Conservation (phyloP, 352 stramenopile genomes). For the Phytophthora crassamura region DNA sequence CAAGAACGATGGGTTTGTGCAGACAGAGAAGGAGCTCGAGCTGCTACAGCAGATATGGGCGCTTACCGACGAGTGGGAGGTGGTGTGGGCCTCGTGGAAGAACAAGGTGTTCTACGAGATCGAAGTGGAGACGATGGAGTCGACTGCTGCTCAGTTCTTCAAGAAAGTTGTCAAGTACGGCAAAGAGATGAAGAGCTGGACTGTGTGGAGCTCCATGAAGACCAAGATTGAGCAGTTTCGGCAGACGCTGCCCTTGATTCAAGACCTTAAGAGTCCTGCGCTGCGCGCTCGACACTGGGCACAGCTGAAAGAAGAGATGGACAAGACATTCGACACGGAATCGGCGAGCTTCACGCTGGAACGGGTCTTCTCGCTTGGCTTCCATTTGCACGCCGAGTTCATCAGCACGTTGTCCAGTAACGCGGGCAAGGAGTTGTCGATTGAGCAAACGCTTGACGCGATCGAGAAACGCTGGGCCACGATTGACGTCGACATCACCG, state of each 20-base stretch:
- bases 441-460: constrained; percentile 88
- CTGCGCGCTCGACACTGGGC: constrained; percentile 90
- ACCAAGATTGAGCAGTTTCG: constrained; percentile 95
- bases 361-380: constrained; percentile 87
- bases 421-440: constrained; percentile 93
- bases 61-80: constrained; percentile 89
- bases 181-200: constrained; percentile 94
- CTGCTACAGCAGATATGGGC: constrained; percentile 92
- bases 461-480: constrained; percentile 90
- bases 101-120: constrained; percentile 93
- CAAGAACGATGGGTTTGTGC: constrained; percentile 85
- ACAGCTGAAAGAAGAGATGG: constrained; percentile 90
- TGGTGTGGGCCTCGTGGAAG: constrained; percentile 92
- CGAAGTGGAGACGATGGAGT: constrained; percentile 93
- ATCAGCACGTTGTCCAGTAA: constrained; percentile 92
- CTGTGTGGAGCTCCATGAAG: constrained; percentile 92
- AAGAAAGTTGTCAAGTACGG: constrained; percentile 94
- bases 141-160: constrained; percentile 87
- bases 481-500: constrained; percentile 91
- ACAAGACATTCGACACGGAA: constrained; percentile 83
- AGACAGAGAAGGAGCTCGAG: constrained; percentile 91
- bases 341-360: constrained; percentile 84
- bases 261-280: constrained; percentile 92
- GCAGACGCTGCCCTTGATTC: constrained; percentile 92
- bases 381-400: constrained; percentile 91